These are phyloP conservation scores for Talinum fruticosum DNA, from an alignment of 148 eudicot species.

Conservation along the genomic window DNA sequence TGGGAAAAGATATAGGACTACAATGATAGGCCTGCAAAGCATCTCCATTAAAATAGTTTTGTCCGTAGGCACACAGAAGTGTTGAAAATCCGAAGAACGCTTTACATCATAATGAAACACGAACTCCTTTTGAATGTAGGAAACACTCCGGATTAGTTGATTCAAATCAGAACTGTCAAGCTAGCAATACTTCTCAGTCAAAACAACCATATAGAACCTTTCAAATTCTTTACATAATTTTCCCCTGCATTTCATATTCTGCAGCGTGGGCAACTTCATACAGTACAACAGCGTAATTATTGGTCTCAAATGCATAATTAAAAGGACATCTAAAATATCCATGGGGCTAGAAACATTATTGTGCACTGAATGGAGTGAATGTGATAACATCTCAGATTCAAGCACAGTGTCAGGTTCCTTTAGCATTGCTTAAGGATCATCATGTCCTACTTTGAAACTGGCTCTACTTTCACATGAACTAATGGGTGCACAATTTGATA, in stretches of 20 bases:
- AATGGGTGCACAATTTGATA: not conserved
- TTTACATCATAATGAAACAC: conserved; percentile 3
- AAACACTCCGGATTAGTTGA: no score
- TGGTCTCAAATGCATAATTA: not conserved
- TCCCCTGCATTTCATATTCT: not conserved
- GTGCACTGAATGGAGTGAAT: not conserved
- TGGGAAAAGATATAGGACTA: no score
- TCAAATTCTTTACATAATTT: not conserved
- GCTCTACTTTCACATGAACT: not conserved
- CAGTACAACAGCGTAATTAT: not conserved
- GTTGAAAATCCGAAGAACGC: not conserved
- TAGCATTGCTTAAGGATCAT: not conserved
- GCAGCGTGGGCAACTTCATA: not conserved
- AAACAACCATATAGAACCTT: not conserved
- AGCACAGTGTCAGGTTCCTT: not conserved
- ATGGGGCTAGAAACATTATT: not conserved
- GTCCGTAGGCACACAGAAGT: not conserved
- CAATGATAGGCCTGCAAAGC: no score
- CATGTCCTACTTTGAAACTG: not conserved
- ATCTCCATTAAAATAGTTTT: no score
- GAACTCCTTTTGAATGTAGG: no score
- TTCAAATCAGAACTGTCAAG: no score
- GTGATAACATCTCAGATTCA: not conserved
- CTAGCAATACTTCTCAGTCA: no score
- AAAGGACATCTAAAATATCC: not conserved